Evolutionary conservation across 257 asterid genomes (phyloP).

Genomic region (Rhazya stricta): DNA sequence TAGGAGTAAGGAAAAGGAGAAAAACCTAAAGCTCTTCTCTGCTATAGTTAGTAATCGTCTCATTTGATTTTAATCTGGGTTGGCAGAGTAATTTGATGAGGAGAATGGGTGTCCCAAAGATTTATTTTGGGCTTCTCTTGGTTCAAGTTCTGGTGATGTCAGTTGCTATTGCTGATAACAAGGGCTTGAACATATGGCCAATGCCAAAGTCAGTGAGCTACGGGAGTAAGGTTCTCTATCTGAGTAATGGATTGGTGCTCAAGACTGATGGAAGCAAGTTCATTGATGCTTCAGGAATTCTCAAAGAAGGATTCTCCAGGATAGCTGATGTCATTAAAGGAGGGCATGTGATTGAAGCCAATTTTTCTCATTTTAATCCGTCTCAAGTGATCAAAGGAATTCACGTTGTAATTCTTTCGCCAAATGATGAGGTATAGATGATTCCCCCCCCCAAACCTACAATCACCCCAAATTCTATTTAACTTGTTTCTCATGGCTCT

Average conservation of each 20-base stretch:
- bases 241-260: slow-evolving; percentile 57
- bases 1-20: not conserved
- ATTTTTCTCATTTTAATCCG: slow-evolving; percentile 38
- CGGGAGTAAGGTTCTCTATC: slow-evolving; percentile 46
- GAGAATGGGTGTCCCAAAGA: slow-evolving; percentile 15
- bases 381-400: slow-evolving; percentile 62
- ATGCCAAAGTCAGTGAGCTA: slow-evolving; percentile 71
- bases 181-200: slow-evolving; percentile 74
- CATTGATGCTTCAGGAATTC: slow-evolving; percentile 63
- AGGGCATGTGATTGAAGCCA: slow-evolving; percentile 48
- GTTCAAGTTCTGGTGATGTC: slow-evolving; percentile 30
- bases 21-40: not conserved
- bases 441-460: no score
- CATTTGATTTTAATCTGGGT: slow-evolving; percentile 12
- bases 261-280: slow-evolving; percentile 67
- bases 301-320: slow-evolving; percentile 65
- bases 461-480: not conserved
- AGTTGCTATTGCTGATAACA: slow-evolving; percentile 35
- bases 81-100: slow-evolving; percentile 39
- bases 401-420: slow-evolving; percentile 55
- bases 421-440: slow-evolving; percentile 55
- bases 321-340: slow-evolving; percentile 37
- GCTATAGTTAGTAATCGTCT: not conserved
- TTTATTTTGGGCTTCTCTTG: slow-evolving; percentile 31
- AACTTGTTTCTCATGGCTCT: not conserved